A percentile compares a stretch with the other conserved stretches of the same genome.
phyloP scores from a whole-genome alignment of 2,329 filamentous ascomycete species.

The Aureobasidium sp. region DNA sequence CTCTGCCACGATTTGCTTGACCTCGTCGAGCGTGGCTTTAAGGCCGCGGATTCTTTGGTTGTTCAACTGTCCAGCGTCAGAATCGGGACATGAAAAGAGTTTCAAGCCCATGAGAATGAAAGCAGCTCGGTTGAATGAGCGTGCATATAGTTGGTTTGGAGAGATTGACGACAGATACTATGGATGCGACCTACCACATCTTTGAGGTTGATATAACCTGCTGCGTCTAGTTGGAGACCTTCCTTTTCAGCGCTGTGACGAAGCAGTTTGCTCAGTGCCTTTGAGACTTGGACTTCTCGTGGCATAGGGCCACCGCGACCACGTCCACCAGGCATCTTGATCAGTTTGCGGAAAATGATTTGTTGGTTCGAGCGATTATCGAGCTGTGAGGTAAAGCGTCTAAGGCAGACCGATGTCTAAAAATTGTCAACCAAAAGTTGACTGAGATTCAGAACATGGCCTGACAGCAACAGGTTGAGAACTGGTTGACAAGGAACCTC shows the following conservation, averaged over 20 bases:
- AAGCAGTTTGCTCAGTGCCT: slow-evolving; percentile 46
- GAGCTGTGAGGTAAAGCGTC: not conserved
- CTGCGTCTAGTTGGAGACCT: slow-evolving; percentile 49
- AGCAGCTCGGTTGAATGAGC: not conserved
- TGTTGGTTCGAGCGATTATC: not conserved
- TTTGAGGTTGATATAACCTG: slow-evolving; percentile 54
- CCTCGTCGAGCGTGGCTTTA: slow-evolving; percentile 66
- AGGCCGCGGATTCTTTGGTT: slow-evolving; percentile 59
- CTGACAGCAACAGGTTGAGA: not conserved
- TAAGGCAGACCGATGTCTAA: not conserved
- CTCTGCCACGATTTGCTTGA: slow-evolving; percentile 59
- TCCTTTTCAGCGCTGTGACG: slow-evolving; percentile 57
- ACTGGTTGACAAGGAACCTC: not conserved
- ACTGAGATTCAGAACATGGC: not conserved
- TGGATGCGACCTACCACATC: slow-evolving; percentile 45
- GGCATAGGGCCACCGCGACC: slow-evolving; percentile 31
- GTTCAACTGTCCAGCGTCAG: slow-evolving; percentile 38
- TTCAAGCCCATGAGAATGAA: not conserved
- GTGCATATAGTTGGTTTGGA: not conserved
- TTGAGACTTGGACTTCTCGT: slow-evolving; percentile 41
- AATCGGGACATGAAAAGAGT: not conserved
- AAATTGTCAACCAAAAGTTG: not conserved
- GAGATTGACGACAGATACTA: not conserved
- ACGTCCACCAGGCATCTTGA: slow-evolving; percentile 22
- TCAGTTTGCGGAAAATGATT: not conserved